Base-by-base conservation (phyloP, 2,329 filamentous ascomycete genomes). In the Albophoma yamanashiensis region DNA sequence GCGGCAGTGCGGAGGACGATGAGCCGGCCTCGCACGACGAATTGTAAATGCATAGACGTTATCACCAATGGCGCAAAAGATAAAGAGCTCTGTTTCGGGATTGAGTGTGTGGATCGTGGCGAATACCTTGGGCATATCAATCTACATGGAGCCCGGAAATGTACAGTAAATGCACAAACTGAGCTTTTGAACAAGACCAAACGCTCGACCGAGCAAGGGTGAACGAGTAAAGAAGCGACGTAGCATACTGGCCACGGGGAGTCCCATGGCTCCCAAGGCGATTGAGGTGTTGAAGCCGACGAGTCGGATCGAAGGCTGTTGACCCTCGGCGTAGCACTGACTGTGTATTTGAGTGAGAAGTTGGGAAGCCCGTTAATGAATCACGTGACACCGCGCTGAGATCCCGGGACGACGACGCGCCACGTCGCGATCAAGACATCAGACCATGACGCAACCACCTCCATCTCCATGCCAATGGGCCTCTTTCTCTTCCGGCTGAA, bases 1-100 rank as follows among this genome's bases (percentile, higher is more conserved):
- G 81, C 67, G 84, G 56, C 34, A 67, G 65, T 61, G 82, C 78
- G 64, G 25, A 34, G 31, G 88, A 86, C 63, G 89, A 91, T 66
- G 89, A 92, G 67, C 87, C 76, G 84, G 86, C 64, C 73, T 76
- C 66, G 27, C 89, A 92, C 76, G 89, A 92, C 72, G 89, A 93
- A 82, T 78, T 92, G 80, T 93, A 90, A 86, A 75, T 72, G 68
- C 67, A 73, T 73, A 72, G 66, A 74, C 60, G 58, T 60, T 61
- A 61, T 66, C 43, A 42, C 22, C 39, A 56, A 57, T 58, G 58
- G 60, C 47, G 58, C 40, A 50, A 56, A 45, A 58, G 55, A 42
- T 47, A 22, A 59, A 52, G 55, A 57, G 42, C n/a, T 55, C 31
- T 58, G 34, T 60, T 58, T 58, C 15, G 39, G 59, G 59, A 55